Percentiles rank a stretch among this genome's conserved stretches.
phyloP scores from a whole-genome alignment of 2,329 filamentous ascomycete species.

The Balansia obtecta region DNA sequence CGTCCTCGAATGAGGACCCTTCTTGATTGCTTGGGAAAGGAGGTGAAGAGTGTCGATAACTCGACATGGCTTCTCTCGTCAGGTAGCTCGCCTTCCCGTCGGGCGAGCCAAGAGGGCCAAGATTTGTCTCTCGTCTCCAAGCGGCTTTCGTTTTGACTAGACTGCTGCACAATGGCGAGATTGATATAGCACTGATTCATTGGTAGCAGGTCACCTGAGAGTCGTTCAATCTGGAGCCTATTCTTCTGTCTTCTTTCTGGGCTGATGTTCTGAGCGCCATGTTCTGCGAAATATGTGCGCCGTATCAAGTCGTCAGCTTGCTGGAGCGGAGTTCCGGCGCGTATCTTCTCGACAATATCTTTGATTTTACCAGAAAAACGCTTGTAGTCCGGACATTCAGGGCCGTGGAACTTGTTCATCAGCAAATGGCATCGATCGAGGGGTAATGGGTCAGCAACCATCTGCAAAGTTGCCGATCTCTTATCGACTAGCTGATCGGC shows the following conservation, averaged over 20 bases:
- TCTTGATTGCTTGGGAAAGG: conserved; percentile 11
- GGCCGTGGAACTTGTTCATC: neutral
- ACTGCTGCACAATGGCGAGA: conserved; percentile 11
- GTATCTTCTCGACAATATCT: conserved; percentile 9
- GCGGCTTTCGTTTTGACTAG: conserved; percentile 3
- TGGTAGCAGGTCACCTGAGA: neutral
- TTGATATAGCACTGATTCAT: neutral
- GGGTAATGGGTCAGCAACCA: conserved; percentile 7
- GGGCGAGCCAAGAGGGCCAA: conserved; percentile 13
- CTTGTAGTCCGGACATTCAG: conserved; percentile 8
- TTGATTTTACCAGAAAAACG: neutral
- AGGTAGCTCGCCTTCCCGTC: neutral
- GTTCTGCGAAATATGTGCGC: neutral
- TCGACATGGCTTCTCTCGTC: neutral
- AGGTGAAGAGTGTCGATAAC: conserved; percentile 3
- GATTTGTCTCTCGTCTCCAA: conserved; percentile 5
- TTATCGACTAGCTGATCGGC: conserved; percentile 5
- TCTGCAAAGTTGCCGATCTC: neutral
- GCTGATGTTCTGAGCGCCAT: conserved; percentile 13
- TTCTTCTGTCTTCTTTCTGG: conserved; percentile 5
- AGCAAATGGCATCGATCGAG: neutral
- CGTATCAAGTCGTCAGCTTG: conserved; percentile 9
- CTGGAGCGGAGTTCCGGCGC: conserved; percentile 4
- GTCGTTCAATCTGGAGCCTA: neutral
- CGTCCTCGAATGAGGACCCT: conserved; percentile 24